phyloP scores from a whole-genome alignment of 345 rosid genomes.

The Gossypium turneri region DNA sequence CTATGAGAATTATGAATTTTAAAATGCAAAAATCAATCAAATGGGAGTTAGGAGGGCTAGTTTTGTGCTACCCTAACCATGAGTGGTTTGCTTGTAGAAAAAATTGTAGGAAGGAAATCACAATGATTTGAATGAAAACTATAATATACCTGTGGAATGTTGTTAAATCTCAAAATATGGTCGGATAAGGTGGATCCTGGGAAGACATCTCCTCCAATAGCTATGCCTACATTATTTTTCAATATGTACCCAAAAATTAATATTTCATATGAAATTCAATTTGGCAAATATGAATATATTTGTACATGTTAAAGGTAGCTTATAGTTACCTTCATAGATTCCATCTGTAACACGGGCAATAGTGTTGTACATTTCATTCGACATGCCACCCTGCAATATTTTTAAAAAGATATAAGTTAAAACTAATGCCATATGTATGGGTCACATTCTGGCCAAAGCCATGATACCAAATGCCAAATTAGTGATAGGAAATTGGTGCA shows the following conservation, averaged over 20 bases:
- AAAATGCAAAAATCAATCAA: not conserved
- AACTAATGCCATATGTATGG: not conserved
- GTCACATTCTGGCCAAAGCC: conserved; percentile 6
- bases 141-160: conserved; percentile 79
- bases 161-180: conserved; percentile 87
- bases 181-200: conserved; percentile 94
- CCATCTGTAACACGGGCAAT: conserved; percentile 96
- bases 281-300: not conserved
- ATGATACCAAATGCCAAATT: conserved; percentile 8
- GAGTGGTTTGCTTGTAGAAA: not conserved
- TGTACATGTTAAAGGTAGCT: conserved; percentile 1
- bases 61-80: not conserved
- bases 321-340: conserved; percentile 71
- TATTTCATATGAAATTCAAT: conserved; percentile 1
- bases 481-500: not conserved
- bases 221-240: conserved; percentile 60
- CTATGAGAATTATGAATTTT: not conserved
- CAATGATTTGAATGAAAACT: not conserved
- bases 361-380: conserved; percentile 88
- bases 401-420: conserved; percentile 8
- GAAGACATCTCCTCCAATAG: conserved; percentile 98
- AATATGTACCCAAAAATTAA: conserved; percentile 13
- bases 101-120: not conserved
- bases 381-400: conserved; percentile 88
- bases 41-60: not conserved